Base-by-base conservation (phyloP, 2,329 filamentous ascomycete species). In the Phaeosphaeria sp. region DNA sequence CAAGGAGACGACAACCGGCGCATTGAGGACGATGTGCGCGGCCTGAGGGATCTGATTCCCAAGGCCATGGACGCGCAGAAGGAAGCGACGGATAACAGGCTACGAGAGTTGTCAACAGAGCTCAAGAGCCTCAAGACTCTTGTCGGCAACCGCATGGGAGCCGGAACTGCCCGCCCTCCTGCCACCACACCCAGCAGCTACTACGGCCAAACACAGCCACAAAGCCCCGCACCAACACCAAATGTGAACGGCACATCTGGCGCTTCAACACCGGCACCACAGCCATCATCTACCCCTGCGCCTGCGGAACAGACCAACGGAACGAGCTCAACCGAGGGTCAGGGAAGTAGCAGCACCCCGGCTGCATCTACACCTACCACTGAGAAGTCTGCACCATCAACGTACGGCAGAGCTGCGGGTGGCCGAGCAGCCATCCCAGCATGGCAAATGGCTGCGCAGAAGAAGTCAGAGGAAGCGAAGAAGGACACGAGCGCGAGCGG, bases 71-170 rank as follows among this genome's bases (percentile, higher is more conserved):
- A 95, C 63, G 90, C 90, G 52, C 92, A 97, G 73, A 94, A 94
- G 79, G 91, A 94, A 60, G 84, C 87, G 53, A 92, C 91, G 23
- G 93, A 98, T 73, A 85, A 83, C 64, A 85, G 93, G 49, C 81
- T 99, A 57, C 90, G 89, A 77, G 95, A 98, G 69, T 86, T 99
- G 65, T 91, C 91, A 65, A 86, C 84, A 6, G 95, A 99, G 78
- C 83, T 99, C 69, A 92, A 91, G 82, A 97, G 93, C 75, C 81
- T 99, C 69, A 98, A 97, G 84, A 91, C 91, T 2, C 83, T 99
- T 52, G 87, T 99, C 50, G 83, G 83, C 33, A 90, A 88, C 75
- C 80, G 87, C 44, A 82, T 89, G 71, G 72, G 75, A 25, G 62
- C 74, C 11, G 72, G 67, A 9, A 60, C 73, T 17, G 63, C 70